phyloP scores from a whole-genome alignment of 305 asterid genomes.

The Stenogyne calaminthoides region DNA sequence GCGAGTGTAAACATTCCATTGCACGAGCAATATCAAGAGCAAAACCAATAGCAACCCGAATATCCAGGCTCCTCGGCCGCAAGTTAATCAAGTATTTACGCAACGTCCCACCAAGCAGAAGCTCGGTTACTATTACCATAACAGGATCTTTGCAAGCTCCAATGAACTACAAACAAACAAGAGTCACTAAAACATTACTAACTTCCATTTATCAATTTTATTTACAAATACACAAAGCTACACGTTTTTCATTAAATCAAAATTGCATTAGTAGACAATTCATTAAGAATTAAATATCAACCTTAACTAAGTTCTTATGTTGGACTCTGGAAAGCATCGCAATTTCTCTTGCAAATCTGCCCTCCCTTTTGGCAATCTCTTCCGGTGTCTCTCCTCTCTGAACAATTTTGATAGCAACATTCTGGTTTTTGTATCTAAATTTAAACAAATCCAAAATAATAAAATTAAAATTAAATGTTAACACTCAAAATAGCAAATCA shows the following conservation, averaged over 20 bases:
- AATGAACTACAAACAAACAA: conserved; percentile 42
- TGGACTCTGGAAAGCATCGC: conserved; percentile 92
- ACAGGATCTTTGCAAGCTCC: conserved; percentile 71
- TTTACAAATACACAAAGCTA: background rate
- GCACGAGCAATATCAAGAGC: conserved; percentile 67
- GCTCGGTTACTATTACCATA: conserved; percentile 67
- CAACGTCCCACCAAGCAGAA: conserved; percentile 60
- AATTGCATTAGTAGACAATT: background rate
- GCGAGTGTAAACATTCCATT: conserved; percentile 65
- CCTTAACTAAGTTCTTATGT: conserved; percentile 97
- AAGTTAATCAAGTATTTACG: conserved; percentile 49
- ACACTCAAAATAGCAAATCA: background rate
- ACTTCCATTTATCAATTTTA: background rate
- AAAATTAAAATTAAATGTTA: background rate
- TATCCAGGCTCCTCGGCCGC: conserved; percentile 54
- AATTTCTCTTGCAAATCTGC: conserved; percentile 87
- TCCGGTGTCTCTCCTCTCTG: conserved; percentile 83
- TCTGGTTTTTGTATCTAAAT: conserved; percentile 82
- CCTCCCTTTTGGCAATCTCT: conserved; percentile 76
- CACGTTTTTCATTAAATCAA: background rate
- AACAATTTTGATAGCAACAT: conserved; percentile 89
- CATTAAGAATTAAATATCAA: conserved; percentile 24
- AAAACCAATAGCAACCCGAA: conserved; percentile 48
- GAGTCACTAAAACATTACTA: conserved; percentile 10
- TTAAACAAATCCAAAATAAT: background rate